These are phyloP conservation scores for Bertia moriformis DNA, from an alignment of 2,329 filamentous ascomycete genomes.

Conservation along the genomic window DNA sequence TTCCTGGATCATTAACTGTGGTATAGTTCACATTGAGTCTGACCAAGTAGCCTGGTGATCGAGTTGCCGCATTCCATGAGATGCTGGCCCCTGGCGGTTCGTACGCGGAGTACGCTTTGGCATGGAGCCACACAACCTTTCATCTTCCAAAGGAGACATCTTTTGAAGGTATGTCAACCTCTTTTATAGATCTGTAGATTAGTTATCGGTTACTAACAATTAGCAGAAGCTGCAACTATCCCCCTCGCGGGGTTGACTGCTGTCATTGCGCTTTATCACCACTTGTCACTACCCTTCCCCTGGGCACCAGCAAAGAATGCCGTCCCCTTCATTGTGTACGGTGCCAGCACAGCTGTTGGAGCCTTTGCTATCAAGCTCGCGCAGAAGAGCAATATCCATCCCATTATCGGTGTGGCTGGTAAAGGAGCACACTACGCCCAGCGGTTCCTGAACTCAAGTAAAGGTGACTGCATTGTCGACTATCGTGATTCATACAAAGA, in stretches of 20 bases:
- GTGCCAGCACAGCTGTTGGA: constrained; percentile 39
- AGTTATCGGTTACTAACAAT: no score
- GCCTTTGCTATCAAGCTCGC: constrained; percentile 43
- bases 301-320: constrained; percentile 11
- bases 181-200: no score
- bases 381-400: constrained; percentile 37
- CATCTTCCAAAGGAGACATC: constrained; percentile 18
- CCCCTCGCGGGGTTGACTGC: constrained; percentile 27
- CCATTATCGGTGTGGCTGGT: constrained; percentile 45
- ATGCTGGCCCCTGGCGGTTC: constrained; percentile 17
- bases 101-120: constrained; percentile 26
- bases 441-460: constrained; percentile 30
- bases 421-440: constrained; percentile 32
- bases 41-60: no score
- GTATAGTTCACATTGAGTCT: no score
- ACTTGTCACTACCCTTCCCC: constrained; percentile 21
- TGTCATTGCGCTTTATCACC: constrained; percentile 20
- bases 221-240: constrained; percentile 25
- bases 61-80: constrained; percentile 37
- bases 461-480: constrained; percentile 43
- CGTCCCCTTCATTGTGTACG: constrained; percentile 31
- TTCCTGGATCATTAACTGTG: no score
- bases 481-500: constrained; percentile 41
- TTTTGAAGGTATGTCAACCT: no score
- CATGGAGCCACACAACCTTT: constrained; percentile 23